Base-by-base conservation (phyloP, 768 basidiomycete genomes). In the Pleurotus eryngii region DNA sequence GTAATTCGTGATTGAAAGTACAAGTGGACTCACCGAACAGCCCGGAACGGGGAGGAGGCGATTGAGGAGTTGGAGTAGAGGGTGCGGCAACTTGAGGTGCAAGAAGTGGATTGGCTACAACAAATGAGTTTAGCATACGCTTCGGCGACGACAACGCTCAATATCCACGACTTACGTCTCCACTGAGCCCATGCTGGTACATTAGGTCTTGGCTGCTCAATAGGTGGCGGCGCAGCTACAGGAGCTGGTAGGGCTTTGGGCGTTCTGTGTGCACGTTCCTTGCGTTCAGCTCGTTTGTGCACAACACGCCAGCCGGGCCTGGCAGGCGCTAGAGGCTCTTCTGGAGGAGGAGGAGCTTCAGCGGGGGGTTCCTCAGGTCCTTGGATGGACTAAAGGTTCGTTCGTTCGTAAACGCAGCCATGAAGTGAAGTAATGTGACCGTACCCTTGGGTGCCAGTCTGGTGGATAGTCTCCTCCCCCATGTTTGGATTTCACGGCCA, bases 181-280 rank as follows among this genome's bases (percentile, higher is more conserved):
- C 90, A 92, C 63, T 91, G 89, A 0, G 90, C 83, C 90, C 90
- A 92, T 1, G 90, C 82, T n/a, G 89, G 89, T 26, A 83, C 17
- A 37, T 80, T 78, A 0, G 80, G 77, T 63, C 81, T 80, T 0
- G 81, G 75, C 9, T 76, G 70, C 24, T 75, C 76, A 24, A 76
- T 72, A 0, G 78, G 77, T 9, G 77, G 71, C 5, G 76, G 76
- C 1, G 78, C 73, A 0, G 78, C 74, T 0, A 76, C 76, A 15
- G 73, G 76, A 11, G 74, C 70, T 1, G 74, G 67, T 4, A 70
- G 68, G 0, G 74, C 65, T 7, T 72, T 77, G 17, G 71, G 65
- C 63, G 78, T 80, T 35, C 72, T 71, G 27, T 70, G 70, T 9
- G 71, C 76, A 58, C 75, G 77, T 40, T 79, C 76, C 39, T 80